phyloP scores from a whole-genome alignment of 2,329 filamentous ascomycete species.

The Teratosphaeria viscida region DNA sequence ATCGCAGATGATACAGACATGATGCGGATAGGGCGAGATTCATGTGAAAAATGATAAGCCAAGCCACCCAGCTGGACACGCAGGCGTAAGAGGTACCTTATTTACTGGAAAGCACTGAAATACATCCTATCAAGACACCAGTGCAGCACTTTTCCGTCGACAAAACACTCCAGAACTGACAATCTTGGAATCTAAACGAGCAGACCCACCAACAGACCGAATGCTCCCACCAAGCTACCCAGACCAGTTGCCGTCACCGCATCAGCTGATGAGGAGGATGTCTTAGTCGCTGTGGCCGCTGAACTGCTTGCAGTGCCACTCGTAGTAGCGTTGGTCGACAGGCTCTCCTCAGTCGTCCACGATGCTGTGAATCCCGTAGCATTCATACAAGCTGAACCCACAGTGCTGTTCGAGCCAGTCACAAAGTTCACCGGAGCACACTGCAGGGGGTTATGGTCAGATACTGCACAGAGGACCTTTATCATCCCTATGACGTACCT shows the following conservation, averaged over 20 bases:
- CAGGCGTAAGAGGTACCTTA: no score
- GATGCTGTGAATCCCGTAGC: conserved; percentile 17
- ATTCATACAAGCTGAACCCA: conserved; percentile 17
- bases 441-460: conserved; percentile 4
- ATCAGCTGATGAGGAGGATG: conserved; percentile 2
- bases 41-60: neutral
- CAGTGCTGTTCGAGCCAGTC: conserved; percentile 19
- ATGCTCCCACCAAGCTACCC: conserved; percentile 1
- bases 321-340: neutral
- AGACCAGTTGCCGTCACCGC: conserved; percentile 4
- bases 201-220: conserved; percentile 5
- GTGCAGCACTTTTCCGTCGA: neutral
- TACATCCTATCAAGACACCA: neutral
- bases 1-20: no score
- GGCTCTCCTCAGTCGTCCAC: conserved; percentile 8
- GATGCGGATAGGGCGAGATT: no score
- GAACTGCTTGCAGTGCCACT: neutral
- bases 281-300: neutral
- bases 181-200: neutral
- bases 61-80: neutral
- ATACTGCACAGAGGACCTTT: neutral
- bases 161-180: neutral
- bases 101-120: no score
- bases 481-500: conserved; percentile 11
- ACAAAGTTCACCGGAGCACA: conserved; percentile 24